These are phyloP conservation scores for Nidularia pulvinata DNA, from an alignment of 768 basidiomycete genomes.

Conservation along the genomic window DNA sequence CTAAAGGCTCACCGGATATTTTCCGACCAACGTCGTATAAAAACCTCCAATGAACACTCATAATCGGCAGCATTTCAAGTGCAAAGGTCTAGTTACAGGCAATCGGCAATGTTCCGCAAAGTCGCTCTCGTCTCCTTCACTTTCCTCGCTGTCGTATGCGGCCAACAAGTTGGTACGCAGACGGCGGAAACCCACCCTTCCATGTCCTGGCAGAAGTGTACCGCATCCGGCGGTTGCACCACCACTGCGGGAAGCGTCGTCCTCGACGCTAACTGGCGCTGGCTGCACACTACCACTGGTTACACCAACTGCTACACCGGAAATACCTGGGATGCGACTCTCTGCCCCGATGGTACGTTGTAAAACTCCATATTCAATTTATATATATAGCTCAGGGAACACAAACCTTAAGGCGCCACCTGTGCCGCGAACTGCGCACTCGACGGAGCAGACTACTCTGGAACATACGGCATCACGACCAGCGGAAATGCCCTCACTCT, in stretches of 20 bases:
- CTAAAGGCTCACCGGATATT: not conserved
- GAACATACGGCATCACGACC: too few species aligned
- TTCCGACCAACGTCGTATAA: conserved; percentile 4
- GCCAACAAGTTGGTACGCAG: conserved; percentile 5
- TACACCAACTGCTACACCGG: conserved; percentile 54
- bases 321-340: conserved; percentile 19
- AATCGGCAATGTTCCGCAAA: conserved; percentile 32
- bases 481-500: conserved; percentile 11
- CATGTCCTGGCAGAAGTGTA: conserved; percentile 45
- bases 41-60: not conserved
- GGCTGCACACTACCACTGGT: conserved; percentile 37
- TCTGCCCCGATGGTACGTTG: conserved; percentile 43
- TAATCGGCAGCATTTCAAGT: not conserved
- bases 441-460: too few species aligned
- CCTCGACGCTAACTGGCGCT: conserved; percentile 61
- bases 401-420: too few species aligned
- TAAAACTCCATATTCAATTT: too few species aligned
- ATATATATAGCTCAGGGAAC: too few species aligned
- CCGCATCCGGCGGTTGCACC: conserved; percentile 36
- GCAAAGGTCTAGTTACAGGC: not conserved
- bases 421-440: conserved; percentile 1
- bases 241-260: conserved; percentile 32
- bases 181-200: conserved; percentile 49
- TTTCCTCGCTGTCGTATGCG: conserved; percentile 39
- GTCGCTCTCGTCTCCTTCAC: conserved; percentile 37